Base-by-base conservation (phyloP, 2,329 filamentous ascomycete species). In the Dactylellina parvicollis region DNA sequence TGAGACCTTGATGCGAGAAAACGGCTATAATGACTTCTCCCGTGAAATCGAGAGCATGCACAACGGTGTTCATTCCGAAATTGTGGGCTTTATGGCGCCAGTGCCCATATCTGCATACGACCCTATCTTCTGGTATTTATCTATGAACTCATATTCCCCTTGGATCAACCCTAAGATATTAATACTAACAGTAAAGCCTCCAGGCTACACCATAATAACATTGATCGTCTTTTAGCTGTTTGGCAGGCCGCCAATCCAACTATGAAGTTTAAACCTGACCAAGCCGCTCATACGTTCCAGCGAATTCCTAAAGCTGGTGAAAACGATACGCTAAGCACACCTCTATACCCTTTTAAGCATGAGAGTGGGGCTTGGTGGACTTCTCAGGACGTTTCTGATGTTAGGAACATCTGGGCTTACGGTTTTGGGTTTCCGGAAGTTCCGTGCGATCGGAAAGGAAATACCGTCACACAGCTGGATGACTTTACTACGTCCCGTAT, bases 141-240 rank as follows among this genome's bases (percentile, higher is more conserved):
- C n/a, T n/a, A 9, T 16, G n/a, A 30, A 4, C 16, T 20, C 4
- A 20, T n/a, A n/a, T n/a, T n/a, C n/a, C n/a, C n/a, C n/a, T n/a
- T n/a, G n/a, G n/a, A n/a, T n/a, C n/a, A n/a, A n/a, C n/a, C n/a
- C n/a, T n/a, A n/a, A n/a, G n/a, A n/a, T n/a, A n/a, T n/a, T n/a
- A n/a, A n/a, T n/a, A n/a, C n/a, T n/a, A n/a, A n/a, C n/a, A n/a
- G n/a, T n/a, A n/a, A n/a, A n/a, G n/a, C n/a, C n/a, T n/a, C n/a
- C 20, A 54, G 14, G 81, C 59, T 54, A 16, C 38, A 60, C 12
- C 75, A 77, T 47, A 67, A 60, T 9, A 72, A 77, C 9, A 72
- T 78, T 4, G 77, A 78, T 32, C 75, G 77, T 26, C 61, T 78
- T 28, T 66, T 71, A 20, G 76, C 77, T 9, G 77, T 78, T 36